Evolutionary conservation across 2,329 filamentous ascomycete species (phyloP), one percentile per base, ranked within the genome.

Genomic region (Alternaria triticimaculans): DNA sequence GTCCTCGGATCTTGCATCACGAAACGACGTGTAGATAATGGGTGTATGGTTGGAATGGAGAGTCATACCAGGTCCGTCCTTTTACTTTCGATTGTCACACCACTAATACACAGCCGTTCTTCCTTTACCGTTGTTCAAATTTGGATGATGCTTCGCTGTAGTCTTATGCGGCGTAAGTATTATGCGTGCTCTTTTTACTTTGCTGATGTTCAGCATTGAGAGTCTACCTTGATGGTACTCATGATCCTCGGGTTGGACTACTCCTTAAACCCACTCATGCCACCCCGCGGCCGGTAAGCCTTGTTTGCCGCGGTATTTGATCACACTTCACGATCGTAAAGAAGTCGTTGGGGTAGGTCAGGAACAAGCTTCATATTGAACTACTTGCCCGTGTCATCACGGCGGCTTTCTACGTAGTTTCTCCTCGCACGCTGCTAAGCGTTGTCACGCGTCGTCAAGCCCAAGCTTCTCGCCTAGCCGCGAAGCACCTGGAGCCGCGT

Each of bases 1-100:
- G 64, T 72, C 67, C 61, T 66, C 55, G 65, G 68, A 69, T 68
- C 64, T 71, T 67, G 59, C 57, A 66, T 63, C 64, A 68, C 57
- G 54, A 56, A 37, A 48, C 41, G 57, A 62, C 37, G 48, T 58
- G 50, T 64, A 66, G 43, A 44, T 61, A 66, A 49, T 50, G 55
- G 53, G 54, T 46, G 18, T 51, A 48, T 57, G 41, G 60, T 50
- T 49, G 50, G 54, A 62, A 64, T 55, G 49, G 56, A 58, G 57
- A 56, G 37, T 48, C 30, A 41, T 46, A 49, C 48, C 61, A 63
- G 61, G 61, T 63, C 61, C 51, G 61, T 63, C 51, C 11, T 49
- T 44, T 60, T 48, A 53, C 43, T 55, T 37, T 60, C 26, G 44
- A 20, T 43, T 49, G 23, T 44, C 58, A 55, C 33, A n/a, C 49